A percentile compares a stretch with the other conserved stretches of the same genome.
These are phyloP conservation scores for Colletotrichum tabaci DNA, from an alignment of 2,329 filamentous ascomycete species.

Conservation along the genomic window DNA sequence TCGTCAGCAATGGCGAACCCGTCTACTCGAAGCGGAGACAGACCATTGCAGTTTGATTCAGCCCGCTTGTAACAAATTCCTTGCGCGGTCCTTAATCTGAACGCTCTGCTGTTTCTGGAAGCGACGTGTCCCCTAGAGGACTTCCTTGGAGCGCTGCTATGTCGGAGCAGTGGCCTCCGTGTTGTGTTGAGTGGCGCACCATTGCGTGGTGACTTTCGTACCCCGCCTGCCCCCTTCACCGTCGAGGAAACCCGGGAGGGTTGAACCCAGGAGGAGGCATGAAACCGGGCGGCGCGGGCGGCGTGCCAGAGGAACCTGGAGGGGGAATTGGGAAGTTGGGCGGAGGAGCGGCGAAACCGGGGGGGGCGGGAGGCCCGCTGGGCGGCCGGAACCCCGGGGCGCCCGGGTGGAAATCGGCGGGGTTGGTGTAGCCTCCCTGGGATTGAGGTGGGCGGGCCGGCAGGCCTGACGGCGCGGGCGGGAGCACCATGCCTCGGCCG, in stretches of 20 bases:
- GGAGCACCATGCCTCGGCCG: conserved; percentile 55
- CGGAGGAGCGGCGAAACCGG: conserved; percentile 56
- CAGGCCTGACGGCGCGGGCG: conserved; percentile 65
- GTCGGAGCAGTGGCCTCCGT: neutral
- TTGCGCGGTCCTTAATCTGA: conserved; percentile 12
- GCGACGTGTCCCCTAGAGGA: neutral
- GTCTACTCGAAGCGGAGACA: conserved; percentile 32
- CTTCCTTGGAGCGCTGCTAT: neutral
- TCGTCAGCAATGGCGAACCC: conserved; percentile 37
- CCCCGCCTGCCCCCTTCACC: conserved; percentile 45
- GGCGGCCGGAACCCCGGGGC: conserved; percentile 50
- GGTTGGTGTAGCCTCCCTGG: conserved; percentile 61
- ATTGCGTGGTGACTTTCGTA: neutral
- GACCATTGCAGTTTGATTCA: conserved; percentile 39
- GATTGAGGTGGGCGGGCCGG: conserved; percentile 65
- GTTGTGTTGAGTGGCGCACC: neutral
- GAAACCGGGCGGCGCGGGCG: conserved; percentile 58
- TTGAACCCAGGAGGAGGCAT: conserved; percentile 62
- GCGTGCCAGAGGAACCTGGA: conserved; percentile 51
- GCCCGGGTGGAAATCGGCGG: conserved; percentile 64
- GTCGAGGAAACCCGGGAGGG: conserved; percentile 47
- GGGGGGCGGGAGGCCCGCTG: conserved; percentile 54
- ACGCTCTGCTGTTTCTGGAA: conserved; percentile 28
- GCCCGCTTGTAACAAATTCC: conserved; percentile 24
- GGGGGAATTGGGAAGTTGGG: conserved; percentile 59